Percentiles rank a stretch among this genome's conserved stretches.
phyloP scores from a whole-genome alignment of 768 basidiomycete genomes.

The Austroboletus festivus region DNA sequence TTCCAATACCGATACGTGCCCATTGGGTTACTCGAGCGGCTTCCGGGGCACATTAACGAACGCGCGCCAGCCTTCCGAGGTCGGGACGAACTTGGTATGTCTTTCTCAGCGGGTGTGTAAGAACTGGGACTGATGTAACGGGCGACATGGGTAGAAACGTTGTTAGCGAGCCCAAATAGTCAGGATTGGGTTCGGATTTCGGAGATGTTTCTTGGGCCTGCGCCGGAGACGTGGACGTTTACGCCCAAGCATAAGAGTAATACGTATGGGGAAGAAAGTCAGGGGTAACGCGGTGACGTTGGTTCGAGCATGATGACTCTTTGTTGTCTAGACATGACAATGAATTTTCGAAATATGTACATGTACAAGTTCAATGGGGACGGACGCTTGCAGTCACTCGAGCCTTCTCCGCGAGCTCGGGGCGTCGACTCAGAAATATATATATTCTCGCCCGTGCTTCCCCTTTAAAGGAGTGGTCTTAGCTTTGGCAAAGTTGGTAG shows the following conservation, averaged over 20 bases:
- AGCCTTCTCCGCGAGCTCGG: too few relatives aligned
- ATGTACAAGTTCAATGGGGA: too few relatives aligned
- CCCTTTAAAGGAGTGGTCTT: too few relatives aligned
- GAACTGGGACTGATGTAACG: not conserved
- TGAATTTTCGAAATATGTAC: too few relatives aligned
- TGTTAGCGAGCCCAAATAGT: constrained; percentile 76
- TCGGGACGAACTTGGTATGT: constrained; percentile 80
- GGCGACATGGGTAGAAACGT: constrained; percentile 54
- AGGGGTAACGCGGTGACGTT: constrained; percentile 40
- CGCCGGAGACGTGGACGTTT: constrained; percentile 81
- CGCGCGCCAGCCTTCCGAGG: constrained; percentile 86
- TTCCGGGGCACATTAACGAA: constrained; percentile 86
- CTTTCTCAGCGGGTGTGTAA: not conserved
- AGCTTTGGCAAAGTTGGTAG: too few relatives aligned
- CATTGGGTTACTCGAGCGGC: constrained; percentile 80
- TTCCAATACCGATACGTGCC: constrained; percentile 97
- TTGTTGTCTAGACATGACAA: too few relatives aligned
- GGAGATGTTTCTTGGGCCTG: constrained; percentile 91
- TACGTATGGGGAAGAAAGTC: constrained; percentile 59
- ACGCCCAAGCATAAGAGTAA: constrained; percentile 96
- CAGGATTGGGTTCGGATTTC: constrained; percentile 90
- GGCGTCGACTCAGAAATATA: too few relatives aligned
- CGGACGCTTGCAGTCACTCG: too few relatives aligned
- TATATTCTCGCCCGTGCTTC: too few relatives aligned
- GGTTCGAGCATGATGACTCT: too few relatives aligned